A percentile compares a stretch with the other conserved stretches of the same genome.
phyloP scores from a whole-genome alignment of 768 basidiomycete species.

The Rhodosporidiobolus sp. region DNA sequence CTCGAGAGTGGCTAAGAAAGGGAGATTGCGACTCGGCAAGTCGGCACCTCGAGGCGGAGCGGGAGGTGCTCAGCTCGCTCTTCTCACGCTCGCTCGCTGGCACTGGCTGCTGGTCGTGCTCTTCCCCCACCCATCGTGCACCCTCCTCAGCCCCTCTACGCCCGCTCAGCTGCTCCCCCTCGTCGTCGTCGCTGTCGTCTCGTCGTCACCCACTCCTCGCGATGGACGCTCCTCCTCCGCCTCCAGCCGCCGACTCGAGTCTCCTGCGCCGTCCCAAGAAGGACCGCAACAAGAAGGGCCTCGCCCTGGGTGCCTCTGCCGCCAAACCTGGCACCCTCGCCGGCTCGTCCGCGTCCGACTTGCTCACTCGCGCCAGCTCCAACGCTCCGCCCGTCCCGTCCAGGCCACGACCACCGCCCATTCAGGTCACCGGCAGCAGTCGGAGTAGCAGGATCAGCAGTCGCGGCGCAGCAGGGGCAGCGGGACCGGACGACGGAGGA shows the following conservation, averaged over 20 bases:
- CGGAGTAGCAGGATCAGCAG: slow-evolving; percentile 8
- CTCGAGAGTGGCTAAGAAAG: too few relatives aligned
- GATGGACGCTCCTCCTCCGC: neutral
- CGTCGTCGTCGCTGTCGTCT: neutral
- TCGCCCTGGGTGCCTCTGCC: slow-evolving; percentile 36
- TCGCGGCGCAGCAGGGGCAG: neutral
- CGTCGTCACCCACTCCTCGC: neutral
- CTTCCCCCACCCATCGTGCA: neutral
- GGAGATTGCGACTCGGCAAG: too few relatives aligned
- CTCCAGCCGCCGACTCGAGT: neutral
- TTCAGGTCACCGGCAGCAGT: slow-evolving; percentile 28
- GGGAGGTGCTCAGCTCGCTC: neutral
- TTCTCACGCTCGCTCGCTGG: neutral
- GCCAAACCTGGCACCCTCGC: slow-evolving; percentile 40
- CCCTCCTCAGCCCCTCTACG: neutral
- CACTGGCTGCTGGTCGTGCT: neutral
- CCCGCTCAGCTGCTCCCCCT: neutral
- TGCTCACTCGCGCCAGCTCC: slow-evolving; percentile 7
- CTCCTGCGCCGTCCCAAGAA: slow-evolving; percentile 13
- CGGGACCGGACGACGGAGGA: too few relatives aligned
- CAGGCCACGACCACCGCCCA: slow-evolving; percentile 8
- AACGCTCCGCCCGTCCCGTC: slow-evolving; percentile 1
- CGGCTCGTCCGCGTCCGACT: slow-evolving; percentile 2
- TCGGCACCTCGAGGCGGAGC: too few relatives aligned
- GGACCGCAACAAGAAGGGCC: slow-evolving; percentile 43